Evolutionary conservation across 2,329 filamentous ascomycete species (phyloP).

Genomic region (Fusarium gaditjirri): DNA sequence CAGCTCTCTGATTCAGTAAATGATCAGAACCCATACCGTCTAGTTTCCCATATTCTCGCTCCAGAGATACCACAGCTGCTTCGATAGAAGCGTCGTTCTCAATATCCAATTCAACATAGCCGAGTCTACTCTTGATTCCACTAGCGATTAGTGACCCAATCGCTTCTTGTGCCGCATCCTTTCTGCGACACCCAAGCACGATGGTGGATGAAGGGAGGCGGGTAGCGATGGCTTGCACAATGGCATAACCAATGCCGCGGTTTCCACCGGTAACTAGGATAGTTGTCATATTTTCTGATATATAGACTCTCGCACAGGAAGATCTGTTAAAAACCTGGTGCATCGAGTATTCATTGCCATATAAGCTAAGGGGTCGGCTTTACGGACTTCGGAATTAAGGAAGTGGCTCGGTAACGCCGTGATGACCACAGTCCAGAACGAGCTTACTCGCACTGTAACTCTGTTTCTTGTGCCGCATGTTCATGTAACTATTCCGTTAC

Average conservation of each 20-base stretch:
- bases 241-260: slow-evolving; percentile 15
- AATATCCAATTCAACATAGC: slow-evolving; percentile 1
- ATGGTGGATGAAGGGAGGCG: slow-evolving; percentile 2
- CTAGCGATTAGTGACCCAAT: neutral
- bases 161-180: neutral
- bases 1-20: rapidly evolving
- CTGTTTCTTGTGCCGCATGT: rapidly evolving
- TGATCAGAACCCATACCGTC: neutral
- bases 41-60: neutral
- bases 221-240: slow-evolving; percentile 4
- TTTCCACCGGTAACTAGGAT: slow-evolving; percentile 13
- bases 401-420: neutral
- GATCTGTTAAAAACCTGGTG: neutral
- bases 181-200: slow-evolving; percentile 2
- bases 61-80: neutral
- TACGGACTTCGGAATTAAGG: neutral
- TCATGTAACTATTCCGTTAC: too few relatives aligned
- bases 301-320: rapidly evolving
- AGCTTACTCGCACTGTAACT: neutral
- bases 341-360: neutral
- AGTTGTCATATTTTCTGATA: neutral
- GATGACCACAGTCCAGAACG: neutral
- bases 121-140: neutral
- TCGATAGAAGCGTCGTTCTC: slow-evolving; percentile 3
- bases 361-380: neutral